phyloP scores from a whole-genome alignment of 2,329 filamentous ascomycete genomes.

The Xylariaceae sp. region DNA sequence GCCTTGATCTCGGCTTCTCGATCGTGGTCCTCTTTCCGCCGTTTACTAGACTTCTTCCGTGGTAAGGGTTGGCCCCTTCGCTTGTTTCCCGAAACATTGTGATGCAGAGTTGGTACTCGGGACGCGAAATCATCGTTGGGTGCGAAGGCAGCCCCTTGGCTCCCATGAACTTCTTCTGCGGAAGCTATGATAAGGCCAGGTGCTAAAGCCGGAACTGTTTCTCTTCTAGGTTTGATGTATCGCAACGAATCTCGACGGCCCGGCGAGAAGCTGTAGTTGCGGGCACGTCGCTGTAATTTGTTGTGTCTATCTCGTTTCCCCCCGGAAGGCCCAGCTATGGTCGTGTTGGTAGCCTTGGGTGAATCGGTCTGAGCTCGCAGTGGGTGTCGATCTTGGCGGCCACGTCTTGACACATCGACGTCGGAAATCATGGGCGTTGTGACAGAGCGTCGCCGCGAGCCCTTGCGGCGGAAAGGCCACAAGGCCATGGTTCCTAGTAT shows the following conservation, averaged over 20 bases:
- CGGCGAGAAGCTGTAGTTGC: conserved; percentile 65
- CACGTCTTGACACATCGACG: conserved; percentile 20
- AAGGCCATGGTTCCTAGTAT: conserved; percentile 63
- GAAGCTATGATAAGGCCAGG: conserved; percentile 19
- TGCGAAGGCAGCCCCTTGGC: conserved; percentile 9
- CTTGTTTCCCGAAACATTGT: conserved; percentile 57
- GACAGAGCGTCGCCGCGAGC: conserved; percentile 63
- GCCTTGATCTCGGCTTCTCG: conserved; percentile 87
- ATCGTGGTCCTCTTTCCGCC: conserved; percentile 72
- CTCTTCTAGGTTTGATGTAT: conserved; percentile 39
- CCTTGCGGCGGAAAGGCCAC: conserved; percentile 81
- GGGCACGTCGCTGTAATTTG: conserved; percentile 51
- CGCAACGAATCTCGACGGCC: conserved; percentile 59
- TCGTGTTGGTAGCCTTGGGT: conserved; percentile 9
- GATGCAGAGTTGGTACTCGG: conserved; percentile 57
- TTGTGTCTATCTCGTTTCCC: conserved; percentile 46
- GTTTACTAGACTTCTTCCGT: conserved; percentile 75
- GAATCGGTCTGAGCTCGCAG: conserved; percentile 34
- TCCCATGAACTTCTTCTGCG: conserved; percentile 14
- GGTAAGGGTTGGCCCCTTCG: conserved; percentile 62
- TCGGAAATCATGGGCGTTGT: conserved; percentile 30
- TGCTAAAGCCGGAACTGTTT: conserved; percentile 31
- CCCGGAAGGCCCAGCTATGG: conserved; percentile 33
- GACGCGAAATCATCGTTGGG: conserved; percentile 26
- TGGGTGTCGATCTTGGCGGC: conserved; percentile 23